Percentiles rank a stretch among this genome's conserved stretches.
phyloP scores from a whole-genome alignment of 116 monocot species.

The Iris pallida region DNA sequence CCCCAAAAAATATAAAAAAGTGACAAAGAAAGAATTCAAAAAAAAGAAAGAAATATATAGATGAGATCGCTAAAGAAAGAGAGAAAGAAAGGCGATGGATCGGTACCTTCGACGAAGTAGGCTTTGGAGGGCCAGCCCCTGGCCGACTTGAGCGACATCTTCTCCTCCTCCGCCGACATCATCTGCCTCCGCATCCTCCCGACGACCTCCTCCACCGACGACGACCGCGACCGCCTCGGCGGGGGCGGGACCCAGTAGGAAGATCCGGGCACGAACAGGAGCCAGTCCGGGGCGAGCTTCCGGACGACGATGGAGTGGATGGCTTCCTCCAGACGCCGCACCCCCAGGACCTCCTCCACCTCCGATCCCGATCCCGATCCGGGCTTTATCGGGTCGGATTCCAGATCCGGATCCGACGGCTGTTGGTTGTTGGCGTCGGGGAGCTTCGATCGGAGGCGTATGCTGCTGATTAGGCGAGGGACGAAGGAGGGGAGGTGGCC shows the following conservation, averaged over 20 bases:
- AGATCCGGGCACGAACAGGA: constrained; percentile 23
- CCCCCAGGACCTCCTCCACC: no score
- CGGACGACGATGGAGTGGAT: constrained; percentile 21
- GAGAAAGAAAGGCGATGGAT: background rate
- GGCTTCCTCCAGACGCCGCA: constrained; percentile 18
- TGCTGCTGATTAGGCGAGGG: background rate
- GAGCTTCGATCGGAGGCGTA: background rate
- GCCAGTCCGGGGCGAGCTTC: constrained; percentile 27
- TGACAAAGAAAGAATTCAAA: no score
- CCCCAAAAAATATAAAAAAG: no score
- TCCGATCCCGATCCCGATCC: background rate
- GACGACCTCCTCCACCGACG: no score
- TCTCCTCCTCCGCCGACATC: constrained; percentile 9
- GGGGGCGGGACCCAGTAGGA: constrained; percentile 30
- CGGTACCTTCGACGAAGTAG: constrained; percentile 24
- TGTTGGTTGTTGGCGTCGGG: background rate
- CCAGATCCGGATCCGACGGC: background rate
- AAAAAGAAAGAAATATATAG: no score
- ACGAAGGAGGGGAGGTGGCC: background rate
- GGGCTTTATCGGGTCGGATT: background rate
- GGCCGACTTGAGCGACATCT: constrained; percentile 1
- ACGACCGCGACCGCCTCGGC: background rate
- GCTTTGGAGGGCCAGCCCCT: constrained; percentile 21
- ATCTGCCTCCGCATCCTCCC: background rate
- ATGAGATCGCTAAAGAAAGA: no score